Conservation (phyloP, 441 rosid genomes). For the Corymbia citriodora region DNA sequence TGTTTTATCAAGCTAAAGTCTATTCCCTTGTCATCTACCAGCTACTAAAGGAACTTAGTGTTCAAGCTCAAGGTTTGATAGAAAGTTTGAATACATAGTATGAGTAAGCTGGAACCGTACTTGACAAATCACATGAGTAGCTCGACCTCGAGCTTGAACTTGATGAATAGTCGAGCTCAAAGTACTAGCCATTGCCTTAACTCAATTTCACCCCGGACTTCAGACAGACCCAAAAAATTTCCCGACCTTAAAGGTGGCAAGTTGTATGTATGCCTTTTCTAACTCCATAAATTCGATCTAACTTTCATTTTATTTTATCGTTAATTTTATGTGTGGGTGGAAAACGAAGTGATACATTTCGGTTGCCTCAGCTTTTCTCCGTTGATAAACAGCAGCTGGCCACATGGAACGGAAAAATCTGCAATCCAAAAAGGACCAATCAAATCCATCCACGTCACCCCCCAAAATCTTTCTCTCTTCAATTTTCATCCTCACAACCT, state of each 20-base stretch:
- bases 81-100: neutral
- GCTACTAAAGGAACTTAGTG: neutral
- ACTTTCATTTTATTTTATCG: neutral
- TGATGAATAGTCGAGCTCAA: neutral
- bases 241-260: neutral
- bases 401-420: slow-evolving; percentile 12
- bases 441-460: slow-evolving; percentile 34
- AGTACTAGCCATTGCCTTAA: neutral
- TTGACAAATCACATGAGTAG: neutral
- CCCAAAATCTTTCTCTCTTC: slow-evolving; percentile 18
- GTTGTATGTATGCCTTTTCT: neutral
- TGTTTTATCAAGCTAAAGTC: neutral
- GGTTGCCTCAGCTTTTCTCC: neutral
- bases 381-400: neutral
- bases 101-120: neutral
- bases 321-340: neutral
- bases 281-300: neutral
- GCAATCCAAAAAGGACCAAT: slow-evolving; percentile 56
- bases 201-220: neutral
- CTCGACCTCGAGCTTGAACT: neutral
- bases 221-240: neutral
- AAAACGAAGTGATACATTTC: neutral
- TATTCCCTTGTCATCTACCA: too few relatives aligned
- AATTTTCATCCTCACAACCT: slow-evolving; percentile 32
- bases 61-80: neutral